These are phyloP conservation scores for Rhynchosporium graminicola DNA, from an alignment of 2,329 filamentous ascomycete species.

Conservation along the genomic window DNA sequence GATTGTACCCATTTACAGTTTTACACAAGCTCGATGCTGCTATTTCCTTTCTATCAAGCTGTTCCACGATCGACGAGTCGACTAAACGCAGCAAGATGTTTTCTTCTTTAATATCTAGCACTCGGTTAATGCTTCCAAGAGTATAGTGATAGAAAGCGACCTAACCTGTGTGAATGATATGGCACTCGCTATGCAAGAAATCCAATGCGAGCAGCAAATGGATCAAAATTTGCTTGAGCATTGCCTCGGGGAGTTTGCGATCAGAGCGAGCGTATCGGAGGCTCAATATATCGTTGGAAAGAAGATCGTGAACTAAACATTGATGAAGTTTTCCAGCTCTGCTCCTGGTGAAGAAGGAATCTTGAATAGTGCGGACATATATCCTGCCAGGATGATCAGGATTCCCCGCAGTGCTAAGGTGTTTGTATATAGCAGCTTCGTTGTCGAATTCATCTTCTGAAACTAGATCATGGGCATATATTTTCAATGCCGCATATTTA, in stretches of 20 bases:
- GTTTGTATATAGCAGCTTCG: conserved; percentile 33
- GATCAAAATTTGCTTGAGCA: conserved; percentile 97
- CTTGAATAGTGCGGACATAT: conserved; percentile 30
- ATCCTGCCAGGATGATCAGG: conserved; percentile 29
- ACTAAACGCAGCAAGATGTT: conserved; percentile 31
- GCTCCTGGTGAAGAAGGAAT: conserved; percentile 31
- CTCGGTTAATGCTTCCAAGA: conserved; percentile 25
- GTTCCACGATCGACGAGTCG: conserved; percentile 31
- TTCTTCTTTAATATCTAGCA: conserved; percentile 33
- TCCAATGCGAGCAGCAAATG: conserved; percentile 92
- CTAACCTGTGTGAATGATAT: conserved; percentile 90
- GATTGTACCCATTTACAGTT: conserved; percentile 29
- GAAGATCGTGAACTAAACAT: conserved; percentile 32
- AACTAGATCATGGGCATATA: conserved; percentile 31
- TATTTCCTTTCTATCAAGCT: conserved; percentile 32
- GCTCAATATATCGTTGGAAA: conserved; percentile 30
- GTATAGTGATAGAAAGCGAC: conserved; percentile 22
- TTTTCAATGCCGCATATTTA: conserved; percentile 33
- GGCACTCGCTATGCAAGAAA: conserved; percentile 93
- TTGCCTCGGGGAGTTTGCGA: conserved; percentile 23
- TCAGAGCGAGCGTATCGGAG: conserved; percentile 25
- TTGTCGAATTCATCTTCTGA: conserved; percentile 33
- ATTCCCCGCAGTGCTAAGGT: conserved; percentile 29
- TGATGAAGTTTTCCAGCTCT: conserved; percentile 29
- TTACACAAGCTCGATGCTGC: conserved; percentile 26